These are phyloP conservation scores for Pleurostoma richardsiae DNA, from an alignment of 2,329 filamentous ascomycete genomes.

Conservation along the genomic window DNA sequence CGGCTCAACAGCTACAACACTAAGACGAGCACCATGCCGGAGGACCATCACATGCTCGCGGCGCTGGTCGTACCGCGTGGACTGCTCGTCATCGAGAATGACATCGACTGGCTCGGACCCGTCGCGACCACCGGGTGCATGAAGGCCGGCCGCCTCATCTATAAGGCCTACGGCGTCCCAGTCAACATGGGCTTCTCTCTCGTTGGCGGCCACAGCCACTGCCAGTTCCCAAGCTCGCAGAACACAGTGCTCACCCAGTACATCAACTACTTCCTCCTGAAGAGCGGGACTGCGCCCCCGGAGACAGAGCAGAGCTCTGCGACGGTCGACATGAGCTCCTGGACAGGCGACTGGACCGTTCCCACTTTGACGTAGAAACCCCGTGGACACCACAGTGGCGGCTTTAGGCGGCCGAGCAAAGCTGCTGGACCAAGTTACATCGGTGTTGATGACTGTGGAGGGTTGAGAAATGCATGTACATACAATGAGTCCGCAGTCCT, in stretches of 20 bases:
- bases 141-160: conserved; percentile 48
- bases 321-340: conserved; percentile 29
- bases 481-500: no score
- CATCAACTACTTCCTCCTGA: conserved; percentile 49
- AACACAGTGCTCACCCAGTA: conserved; percentile 46
- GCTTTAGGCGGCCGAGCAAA: no score
- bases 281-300: conserved; percentile 22
- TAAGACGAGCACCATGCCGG: conserved; percentile 40
- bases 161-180: conserved; percentile 45
- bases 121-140: conserved; percentile 53
- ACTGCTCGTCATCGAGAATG: conserved; percentile 51
- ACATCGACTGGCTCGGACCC: conserved; percentile 54
- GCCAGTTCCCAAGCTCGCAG: conserved; percentile 48
- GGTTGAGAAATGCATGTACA: no score
- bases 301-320: conserved; percentile 31
- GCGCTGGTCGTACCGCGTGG: conserved; percentile 51
- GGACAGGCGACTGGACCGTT: conserved; percentile 32
- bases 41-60: conserved; percentile 54
- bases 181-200: conserved; percentile 55
- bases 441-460: no score
- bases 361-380: conserved; percentile 25
- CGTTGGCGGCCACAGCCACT: conserved; percentile 49
- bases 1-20: conserved; percentile 47
- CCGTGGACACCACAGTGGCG: no score
- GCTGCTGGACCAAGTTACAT: no score